A percentile compares a stretch with the other conserved stretches of the same genome.
These are phyloP conservation scores for Penicillium fimorum DNA, from an alignment of 495 filamentous ascomycete species.

Conservation along the genomic window DNA sequence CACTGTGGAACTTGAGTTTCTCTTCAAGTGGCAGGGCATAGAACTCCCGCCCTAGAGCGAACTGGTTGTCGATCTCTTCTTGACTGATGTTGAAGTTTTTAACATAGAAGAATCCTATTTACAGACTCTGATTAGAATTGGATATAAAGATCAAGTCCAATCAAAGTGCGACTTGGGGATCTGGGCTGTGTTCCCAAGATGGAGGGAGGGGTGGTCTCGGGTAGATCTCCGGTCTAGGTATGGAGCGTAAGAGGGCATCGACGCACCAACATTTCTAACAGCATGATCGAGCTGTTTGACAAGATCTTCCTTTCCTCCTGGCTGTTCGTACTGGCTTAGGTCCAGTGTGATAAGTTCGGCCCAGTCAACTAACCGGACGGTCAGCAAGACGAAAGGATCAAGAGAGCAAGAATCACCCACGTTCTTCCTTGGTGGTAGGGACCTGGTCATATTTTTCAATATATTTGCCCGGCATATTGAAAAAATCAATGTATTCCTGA, in stretches of 20 bases:
- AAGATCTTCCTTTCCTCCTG: conserved; percentile 53
- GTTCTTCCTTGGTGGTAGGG: conserved; percentile 46
- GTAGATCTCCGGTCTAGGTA: neutral
- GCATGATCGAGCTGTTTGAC: conserved; percentile 58
- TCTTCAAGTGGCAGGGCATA: conserved; percentile 55
- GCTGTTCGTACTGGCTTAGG: conserved; percentile 47
- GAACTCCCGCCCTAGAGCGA: conserved; percentile 53
- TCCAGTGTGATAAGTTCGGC: conserved; percentile 58
- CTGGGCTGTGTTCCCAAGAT: neutral
- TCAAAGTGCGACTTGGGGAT: neutral
- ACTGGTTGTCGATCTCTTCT: conserved; percentile 56
- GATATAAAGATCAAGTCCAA: neutral
- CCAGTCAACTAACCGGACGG: conserved; percentile 41
- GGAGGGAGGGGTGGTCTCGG: neutral
- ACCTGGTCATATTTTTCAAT: conserved; percentile 50
- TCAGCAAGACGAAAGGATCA: conserved; percentile 7
- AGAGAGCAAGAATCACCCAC: conserved; percentile 24
- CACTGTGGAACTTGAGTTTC: conserved; percentile 50
- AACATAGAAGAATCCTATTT: conserved; percentile 54
- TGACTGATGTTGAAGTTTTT: conserved; percentile 54
- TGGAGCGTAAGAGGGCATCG: neutral
- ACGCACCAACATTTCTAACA: conserved; percentile 50
- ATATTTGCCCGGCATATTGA: conserved; percentile 41
- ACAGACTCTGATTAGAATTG: neutral
- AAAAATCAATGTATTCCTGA: neutral